Conservation (phyloP, 164 flowering plant species). For the Malania oleifera region DNA sequence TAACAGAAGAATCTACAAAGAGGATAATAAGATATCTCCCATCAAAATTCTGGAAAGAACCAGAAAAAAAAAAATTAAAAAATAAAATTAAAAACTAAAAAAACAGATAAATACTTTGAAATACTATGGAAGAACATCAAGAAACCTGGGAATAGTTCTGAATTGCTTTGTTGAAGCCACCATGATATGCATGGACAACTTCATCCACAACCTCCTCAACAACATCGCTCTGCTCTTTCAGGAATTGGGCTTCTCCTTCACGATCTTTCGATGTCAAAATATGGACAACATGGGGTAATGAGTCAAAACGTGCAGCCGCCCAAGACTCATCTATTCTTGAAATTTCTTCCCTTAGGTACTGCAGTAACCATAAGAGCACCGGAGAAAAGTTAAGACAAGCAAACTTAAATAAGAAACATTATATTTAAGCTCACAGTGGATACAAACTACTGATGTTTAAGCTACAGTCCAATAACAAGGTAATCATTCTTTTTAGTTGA, state of each 20-base stretch:
- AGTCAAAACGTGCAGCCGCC: slow-evolving; percentile 93
- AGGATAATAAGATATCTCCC: too few species aligned
- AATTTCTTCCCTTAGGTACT: slow-evolving; percentile 80
- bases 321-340: slow-evolving; percentile 79
- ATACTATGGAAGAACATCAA: not conserved
- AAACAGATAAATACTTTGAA: too few species aligned
- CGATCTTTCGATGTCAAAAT: slow-evolving; percentile 95
- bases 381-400: not conserved
- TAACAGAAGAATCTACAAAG: too few species aligned
- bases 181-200: slow-evolving; percentile 93
- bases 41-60: too few species aligned
- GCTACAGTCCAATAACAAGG: too few species aligned
- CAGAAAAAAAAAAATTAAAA: not conserved
- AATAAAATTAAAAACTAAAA: not conserved
- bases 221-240: slow-evolving; percentile 90
- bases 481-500: too few species aligned
- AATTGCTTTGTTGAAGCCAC: slow-evolving; percentile 97
- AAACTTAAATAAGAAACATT: not conserved
- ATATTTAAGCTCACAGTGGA: not conserved
- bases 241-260: slow-evolving; percentile 57
- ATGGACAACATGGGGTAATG: slow-evolving; percentile 96
- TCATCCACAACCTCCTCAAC: slow-evolving; percentile 97
- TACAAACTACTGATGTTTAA: not conserved
- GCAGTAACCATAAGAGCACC: slow-evolving; percentile 12
- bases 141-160: slow-evolving; percentile 97